Evolutionary conservation across 2,329 filamentous ascomycete genomes (phyloP).

Genomic region (Trichophyton equinum): DNA sequence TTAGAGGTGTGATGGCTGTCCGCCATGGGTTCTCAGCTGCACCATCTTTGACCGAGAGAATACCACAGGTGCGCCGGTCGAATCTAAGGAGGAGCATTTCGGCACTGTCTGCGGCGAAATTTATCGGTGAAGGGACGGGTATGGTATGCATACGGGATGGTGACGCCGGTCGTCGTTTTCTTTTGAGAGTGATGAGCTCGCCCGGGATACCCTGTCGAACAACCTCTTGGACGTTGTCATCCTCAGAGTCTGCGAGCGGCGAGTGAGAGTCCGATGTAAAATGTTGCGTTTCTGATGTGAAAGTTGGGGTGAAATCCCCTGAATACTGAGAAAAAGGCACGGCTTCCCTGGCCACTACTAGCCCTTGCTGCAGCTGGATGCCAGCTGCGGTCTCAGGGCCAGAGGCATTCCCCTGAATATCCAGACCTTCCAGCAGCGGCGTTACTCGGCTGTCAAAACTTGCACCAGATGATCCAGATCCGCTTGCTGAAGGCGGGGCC

Average conservation of each 20-base stretch:
- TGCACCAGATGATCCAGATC: background rate
- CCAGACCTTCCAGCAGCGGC: background rate
- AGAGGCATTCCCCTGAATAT: background rate
- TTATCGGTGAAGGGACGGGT: constrained; percentile 5
- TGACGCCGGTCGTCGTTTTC: background rate
- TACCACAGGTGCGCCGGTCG: constrained; percentile 54
- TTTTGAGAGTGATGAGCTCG: background rate
- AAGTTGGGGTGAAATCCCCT: background rate
- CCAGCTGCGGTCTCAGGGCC: background rate
- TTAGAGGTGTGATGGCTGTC: constrained; percentile 56
- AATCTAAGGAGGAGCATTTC: constrained; percentile 53
- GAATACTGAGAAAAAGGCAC: background rate
- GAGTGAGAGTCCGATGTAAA: background rate
- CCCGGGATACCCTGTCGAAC: constrained; percentile 22
- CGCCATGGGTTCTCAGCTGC: constrained; percentile 59
- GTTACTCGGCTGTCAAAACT: background rate
- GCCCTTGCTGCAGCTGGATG: no score
- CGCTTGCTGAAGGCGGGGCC: background rate
- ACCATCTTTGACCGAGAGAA: constrained; percentile 59
- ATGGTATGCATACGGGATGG: background rate
- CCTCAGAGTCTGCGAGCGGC: background rate
- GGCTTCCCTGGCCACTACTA: no score
- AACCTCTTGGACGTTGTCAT: constrained; percentile 43
- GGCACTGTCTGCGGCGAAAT: constrained; percentile 40
- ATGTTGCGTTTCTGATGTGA: background rate